Conservation (phyloP, 1,139 yeast species). For the Tardiomyces depauwii region DNA sequence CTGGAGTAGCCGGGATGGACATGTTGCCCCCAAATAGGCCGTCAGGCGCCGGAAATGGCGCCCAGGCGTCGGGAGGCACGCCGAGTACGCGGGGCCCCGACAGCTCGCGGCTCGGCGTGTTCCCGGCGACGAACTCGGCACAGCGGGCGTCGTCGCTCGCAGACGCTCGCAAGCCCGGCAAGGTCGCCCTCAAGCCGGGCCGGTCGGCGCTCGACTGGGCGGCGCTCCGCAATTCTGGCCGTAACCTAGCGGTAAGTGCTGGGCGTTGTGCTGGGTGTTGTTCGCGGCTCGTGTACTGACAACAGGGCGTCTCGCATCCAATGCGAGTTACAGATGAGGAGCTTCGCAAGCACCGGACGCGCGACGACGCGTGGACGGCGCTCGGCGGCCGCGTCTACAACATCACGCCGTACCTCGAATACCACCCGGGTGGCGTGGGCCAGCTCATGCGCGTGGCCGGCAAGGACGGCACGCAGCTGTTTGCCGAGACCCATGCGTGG, state of each 20-base stretch:
- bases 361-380: conserved; percentile 76
- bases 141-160: neutral
- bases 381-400: conserved; percentile 76
- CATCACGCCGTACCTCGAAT: conserved; percentile 66
- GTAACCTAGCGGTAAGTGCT: conserved; percentile 26
- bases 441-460: conserved; percentile 79
- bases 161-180: conserved; percentile 16
- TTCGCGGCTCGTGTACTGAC: neutral
- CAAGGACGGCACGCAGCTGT: conserved; percentile 67
- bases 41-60: too few species aligned
- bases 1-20: too few species aligned
- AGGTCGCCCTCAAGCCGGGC: conserved; percentile 63
- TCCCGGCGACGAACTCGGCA: neutral
- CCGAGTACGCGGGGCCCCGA: neutral
- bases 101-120: neutral
- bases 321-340: conserved; percentile 49
- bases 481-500: conserved; percentile 81
- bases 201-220: conserved; percentile 90
- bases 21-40: too few species aligned
- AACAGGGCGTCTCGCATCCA: conserved; percentile 1
- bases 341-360: conserved; percentile 44
- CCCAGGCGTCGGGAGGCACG: too few species aligned
- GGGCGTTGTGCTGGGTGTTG: conserved; percentile 22
- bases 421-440: conserved; percentile 88
- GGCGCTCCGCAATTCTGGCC: conserved; percentile 35